Conservation (phyloP, 805 yeast species). For the Blastobotrys parvus region DNA sequence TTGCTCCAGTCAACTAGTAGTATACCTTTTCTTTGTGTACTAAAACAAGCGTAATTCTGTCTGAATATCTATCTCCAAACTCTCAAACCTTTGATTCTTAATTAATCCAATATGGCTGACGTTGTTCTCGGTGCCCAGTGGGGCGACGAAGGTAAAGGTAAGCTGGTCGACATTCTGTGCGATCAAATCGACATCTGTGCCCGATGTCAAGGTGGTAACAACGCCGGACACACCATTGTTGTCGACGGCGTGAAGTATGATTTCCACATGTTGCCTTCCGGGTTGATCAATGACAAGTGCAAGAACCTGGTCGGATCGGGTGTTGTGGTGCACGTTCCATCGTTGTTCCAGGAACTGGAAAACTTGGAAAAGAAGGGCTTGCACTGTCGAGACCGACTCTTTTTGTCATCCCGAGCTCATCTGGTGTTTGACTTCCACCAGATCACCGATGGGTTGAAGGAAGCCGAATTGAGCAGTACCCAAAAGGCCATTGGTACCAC, state of each 20-base stretch:
- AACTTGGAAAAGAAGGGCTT: conserved; percentile 78
- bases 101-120: conserved; percentile 48
- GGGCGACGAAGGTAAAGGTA: conserved; percentile 99
- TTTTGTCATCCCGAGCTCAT: conserved; percentile 89
- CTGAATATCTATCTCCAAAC: no score
- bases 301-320: conserved; percentile 88
- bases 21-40: conserved; percentile 1
- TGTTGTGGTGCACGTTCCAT: conserved; percentile 92
- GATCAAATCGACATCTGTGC: conserved; percentile 96
- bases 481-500: conserved; percentile 94
- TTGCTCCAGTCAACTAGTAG: conserved; percentile 12
- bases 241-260: conserved; percentile 84
- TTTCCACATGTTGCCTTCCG: conserved; percentile 98
- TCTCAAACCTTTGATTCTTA: not conserved
- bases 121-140: conserved; percentile 98
- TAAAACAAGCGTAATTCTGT: not conserved
- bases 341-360: conserved; percentile 80
- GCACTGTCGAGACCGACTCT: conserved; percentile 64
- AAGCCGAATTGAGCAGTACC: conserved; percentile 72
- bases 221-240: conserved; percentile 98
- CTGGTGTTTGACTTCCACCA: conserved; percentile 97
- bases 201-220: conserved; percentile 95
- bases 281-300: conserved; percentile 92
- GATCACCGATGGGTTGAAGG: conserved; percentile 90
- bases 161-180: conserved; percentile 89